Evolutionary conservation across 495 filamentous ascomycete genomes (phyloP).

Genomic region (Aspergillus baeticus): DNA sequence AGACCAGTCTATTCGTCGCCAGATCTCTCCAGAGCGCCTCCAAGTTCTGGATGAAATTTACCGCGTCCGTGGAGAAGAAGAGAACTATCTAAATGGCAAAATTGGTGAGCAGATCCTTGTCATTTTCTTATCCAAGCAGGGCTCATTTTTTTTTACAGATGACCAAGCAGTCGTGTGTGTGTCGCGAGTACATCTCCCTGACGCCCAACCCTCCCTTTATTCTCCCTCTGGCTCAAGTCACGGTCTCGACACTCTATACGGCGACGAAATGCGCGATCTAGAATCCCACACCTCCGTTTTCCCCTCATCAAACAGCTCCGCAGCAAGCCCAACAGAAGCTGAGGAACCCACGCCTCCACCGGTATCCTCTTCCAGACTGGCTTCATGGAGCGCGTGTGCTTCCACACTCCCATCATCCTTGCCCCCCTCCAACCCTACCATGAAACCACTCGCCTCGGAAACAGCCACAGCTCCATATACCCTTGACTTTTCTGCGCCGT

Average conservation of each 20-base stretch:
- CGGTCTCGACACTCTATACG: conserved; percentile 13
- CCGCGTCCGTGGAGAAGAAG: conserved; percentile 60
- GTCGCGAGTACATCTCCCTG: conserved; percentile 34
- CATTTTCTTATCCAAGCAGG: background rate
- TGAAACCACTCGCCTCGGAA: conserved; percentile 14
- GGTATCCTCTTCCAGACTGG: background rate
- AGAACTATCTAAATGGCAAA: conserved; percentile 54
- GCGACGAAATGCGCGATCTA: conserved; percentile 20
- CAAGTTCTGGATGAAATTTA: conserved; percentile 63
- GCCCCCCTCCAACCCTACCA: conserved; percentile 10
- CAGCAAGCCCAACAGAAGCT: conserved; percentile 14
- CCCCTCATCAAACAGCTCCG: conserved; percentile 16
- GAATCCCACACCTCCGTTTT: conserved; percentile 25
- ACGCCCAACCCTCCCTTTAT: conserved; percentile 13
- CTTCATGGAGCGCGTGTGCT: conserved; percentile 9
- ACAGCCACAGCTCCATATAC: conserved; percentile 16
- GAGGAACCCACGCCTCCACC: conserved; percentile 9
- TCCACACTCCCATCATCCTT: background rate
- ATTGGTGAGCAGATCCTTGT: conserved; percentile 43
- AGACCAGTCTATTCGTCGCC: conserved; percentile 43
- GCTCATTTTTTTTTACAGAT: conserved; percentile 5
- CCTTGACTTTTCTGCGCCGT: conserved; percentile 18
- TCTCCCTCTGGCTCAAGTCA: conserved; percentile 7
- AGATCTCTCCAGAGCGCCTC: conserved; percentile 37
- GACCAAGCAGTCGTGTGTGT: conserved; percentile 26